phyloP scores from a whole-genome alignment of 148 eudicot species.

The Vaccinium macrocarpon region DNA sequence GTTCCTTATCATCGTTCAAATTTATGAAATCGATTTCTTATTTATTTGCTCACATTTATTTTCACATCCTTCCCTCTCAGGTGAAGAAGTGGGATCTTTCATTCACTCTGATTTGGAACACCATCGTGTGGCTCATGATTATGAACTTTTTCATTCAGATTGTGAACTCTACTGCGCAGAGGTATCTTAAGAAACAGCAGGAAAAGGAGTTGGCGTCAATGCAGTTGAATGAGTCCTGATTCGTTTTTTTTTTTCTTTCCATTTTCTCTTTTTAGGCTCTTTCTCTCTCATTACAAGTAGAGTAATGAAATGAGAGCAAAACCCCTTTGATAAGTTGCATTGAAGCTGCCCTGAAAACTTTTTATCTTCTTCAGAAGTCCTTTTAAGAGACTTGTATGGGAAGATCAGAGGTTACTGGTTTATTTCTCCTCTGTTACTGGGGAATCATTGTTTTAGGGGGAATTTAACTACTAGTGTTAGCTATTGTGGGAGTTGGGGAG shows the following conservation, averaged over 20 bases:
- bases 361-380: neutral
- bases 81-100: conserved; percentile 27
- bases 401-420: conserved; percentile 10
- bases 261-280: neutral
- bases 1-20: neutral
- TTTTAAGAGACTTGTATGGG: conserved; percentile 14
- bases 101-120: conserved; percentile 23
- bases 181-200: conserved; percentile 25
- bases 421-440: neutral
- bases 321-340: neutral
- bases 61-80: neutral
- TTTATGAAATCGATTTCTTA: neutral
- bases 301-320: neutral
- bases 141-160: conserved; percentile 23
- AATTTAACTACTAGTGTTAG: conserved; percentile 1
- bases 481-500: neutral
- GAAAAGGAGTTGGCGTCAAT: conserved; percentile 17
- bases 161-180: conserved; percentile 25
- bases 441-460: neutral
- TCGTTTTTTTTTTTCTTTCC: neutral
- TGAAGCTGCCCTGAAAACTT: neutral
- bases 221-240: conserved; percentile 19
- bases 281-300: conserved; percentile 5
- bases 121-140: conserved; percentile 27
- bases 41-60: neutral